Evolutionary conservation across 2,329 filamentous ascomycete genomes (phyloP), one percentile per base, ranked within the genome.

Genomic region (Aspergillus hiratsukae): DNA sequence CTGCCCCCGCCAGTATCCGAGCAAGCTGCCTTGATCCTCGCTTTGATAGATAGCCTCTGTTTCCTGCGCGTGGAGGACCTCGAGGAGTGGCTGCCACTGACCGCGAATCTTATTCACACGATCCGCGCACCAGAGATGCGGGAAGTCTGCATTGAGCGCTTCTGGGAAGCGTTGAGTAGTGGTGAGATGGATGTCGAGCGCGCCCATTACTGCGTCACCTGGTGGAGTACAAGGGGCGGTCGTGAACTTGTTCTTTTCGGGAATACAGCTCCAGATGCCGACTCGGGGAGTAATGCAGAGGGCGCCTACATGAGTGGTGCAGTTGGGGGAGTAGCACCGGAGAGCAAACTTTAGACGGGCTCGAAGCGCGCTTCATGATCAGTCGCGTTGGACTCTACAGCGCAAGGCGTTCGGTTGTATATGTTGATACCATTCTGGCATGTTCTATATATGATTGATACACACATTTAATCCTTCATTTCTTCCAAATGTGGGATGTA

Each of bases 181-280:
- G 91, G 91, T 3, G 91, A 96, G 75, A 88, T 96, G 85, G 91
- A 96, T 72, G 87, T 95, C 25, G 89, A 95, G 69, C 82, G 91
- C 58, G 87, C 90, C 6, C 84, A 87, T 43, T 81, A 89, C 31
- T 91, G 88, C 50, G 88, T 96, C 19, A 84, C 85, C 2, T 97
- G 92, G 92, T 96, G 92, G 92, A 89, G 86, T 75, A 75, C 84
- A 70, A 71, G 82, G 57, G 83, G 84, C 3, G 85, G 85, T 0
- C 75, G 82, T 49, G 83, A 86, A 57, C 72, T 78, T 63, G 76
- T 86, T 4, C 61, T 85, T 1, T 81, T 75, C 67, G 82, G 77
- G 1, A 61, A 63, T 4, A 69, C 69, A 29, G 41, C 60, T 49
- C 41, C 51, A 1, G 52, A 29, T 14, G 49, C 55, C 11, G 64